Evolutionary conservation across 225 moss, liverwort and hornwort species (phyloP), one percentile per base, ranked within the genome.

Genomic region (Bryoerythrophyllum caledonicum): DNA sequence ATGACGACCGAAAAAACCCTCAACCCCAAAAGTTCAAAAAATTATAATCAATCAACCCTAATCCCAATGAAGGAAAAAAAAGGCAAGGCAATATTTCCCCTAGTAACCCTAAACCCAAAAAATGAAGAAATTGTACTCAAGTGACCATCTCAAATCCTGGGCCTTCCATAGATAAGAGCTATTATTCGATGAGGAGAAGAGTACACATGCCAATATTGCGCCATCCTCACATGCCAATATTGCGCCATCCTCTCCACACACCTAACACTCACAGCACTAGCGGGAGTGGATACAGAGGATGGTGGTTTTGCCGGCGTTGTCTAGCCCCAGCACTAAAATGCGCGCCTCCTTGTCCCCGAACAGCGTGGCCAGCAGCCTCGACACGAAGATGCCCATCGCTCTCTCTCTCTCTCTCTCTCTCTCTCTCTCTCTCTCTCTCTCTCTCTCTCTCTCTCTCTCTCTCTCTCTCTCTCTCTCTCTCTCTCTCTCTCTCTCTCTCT

Each of bases 281-380:
- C 14, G 17, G n/a, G 28, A 41, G 27, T 14, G 88, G 88, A 92
- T 92, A 92, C 92, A 92, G 71, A 92, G 88, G 64, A 90, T 90
- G 54, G 92, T 92, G 1, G 92, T 90, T 78, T 92, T 90, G 27
- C 92, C 90, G 11, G 92, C 92, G 76, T 92, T 90, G 75, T 92
- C 90, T 21, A 90, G 90, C 20, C 92, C 90, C 28, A 90, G 83
- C 19, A 90, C 90, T 52, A 92, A 85, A 85, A 90, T 90, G 68
- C 90, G 81, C 46, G 90, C 90, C 88, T 92, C 92, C 83, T 85
- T 92, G 59, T 92, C 92, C 17, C 90, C 86, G 74, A 92, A 92
- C 72, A 90, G 76, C 54, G 86, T 76, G 7, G 90, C 77, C 61
- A 92, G 80, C 38, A 92, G 60, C 38, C 78, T 84, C 35, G 89